Conservation (phyloP, 441 rosid species). For the Brassica hybrid region DNA sequence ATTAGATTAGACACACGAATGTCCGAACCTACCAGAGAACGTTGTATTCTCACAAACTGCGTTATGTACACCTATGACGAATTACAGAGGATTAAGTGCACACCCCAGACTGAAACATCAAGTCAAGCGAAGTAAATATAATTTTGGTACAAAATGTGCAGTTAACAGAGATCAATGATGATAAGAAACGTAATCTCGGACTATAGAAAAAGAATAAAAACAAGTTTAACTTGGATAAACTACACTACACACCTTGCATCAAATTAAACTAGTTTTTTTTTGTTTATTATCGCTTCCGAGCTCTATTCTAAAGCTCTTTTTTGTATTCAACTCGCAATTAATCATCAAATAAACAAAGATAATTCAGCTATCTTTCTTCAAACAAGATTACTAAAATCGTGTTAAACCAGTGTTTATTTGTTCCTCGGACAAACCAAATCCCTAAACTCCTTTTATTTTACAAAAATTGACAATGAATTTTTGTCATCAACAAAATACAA, state of each 20-base stretch:
- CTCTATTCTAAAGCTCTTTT: background rate
- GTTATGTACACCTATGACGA: background rate
- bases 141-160: background rate
- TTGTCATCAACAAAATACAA: conserved; percentile 5
- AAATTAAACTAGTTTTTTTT: background rate
- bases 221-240: background rate
- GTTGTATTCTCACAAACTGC: background rate
- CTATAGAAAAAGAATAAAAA: background rate
- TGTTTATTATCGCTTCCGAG: background rate
- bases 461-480: background rate
- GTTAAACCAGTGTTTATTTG: background rate
- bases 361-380: background rate
- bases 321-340: background rate
- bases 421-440: conserved; percentile 1
- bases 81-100: background rate
- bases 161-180: background rate
- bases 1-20: background rate
- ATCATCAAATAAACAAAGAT: background rate
- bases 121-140: background rate
- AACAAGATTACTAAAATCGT: background rate
- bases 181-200: background rate
- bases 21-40: background rate
- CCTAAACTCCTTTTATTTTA: background rate
- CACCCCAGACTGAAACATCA: background rate
- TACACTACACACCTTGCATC: background rate